These are phyloP conservation scores for Tetrastigma voinierianum DNA, from an alignment of 164 flowering plant species.

Conservation along the genomic window DNA sequence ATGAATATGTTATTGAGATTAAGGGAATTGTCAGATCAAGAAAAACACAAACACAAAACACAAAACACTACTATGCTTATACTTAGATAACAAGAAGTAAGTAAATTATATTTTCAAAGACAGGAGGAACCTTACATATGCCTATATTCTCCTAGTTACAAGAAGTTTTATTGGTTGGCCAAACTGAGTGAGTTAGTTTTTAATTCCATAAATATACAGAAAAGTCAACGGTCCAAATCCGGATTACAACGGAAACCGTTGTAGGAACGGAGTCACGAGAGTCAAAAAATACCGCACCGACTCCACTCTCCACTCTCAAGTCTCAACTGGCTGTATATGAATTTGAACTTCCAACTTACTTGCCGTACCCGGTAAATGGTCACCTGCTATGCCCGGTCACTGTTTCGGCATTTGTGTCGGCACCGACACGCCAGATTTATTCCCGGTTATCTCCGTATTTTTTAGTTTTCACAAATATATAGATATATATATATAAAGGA, in stretches of 20 bases:
- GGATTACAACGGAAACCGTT: constrained; percentile 13
- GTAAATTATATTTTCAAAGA: no score
- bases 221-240: constrained; percentile 12
- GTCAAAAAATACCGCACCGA: constrained; percentile 29
- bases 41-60: no score
- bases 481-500: no score
- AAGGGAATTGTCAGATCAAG: no score
- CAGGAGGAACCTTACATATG: no score
- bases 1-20: no score
- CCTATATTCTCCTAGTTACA: no score
- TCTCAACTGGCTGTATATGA: neutral
- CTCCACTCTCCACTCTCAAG: constrained; percentile 7
- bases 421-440: constrained; percentile 39
- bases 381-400: constrained; percentile 23
- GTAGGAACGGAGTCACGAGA: constrained; percentile 10
- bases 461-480: neutral
- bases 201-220: neutral
- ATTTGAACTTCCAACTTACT: constrained; percentile 4
- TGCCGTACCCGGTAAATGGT: constrained; percentile 8
- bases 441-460: constrained; percentile 17
- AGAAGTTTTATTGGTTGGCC: no score
- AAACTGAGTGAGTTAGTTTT: neutral
- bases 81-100: no score
- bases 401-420: constrained; percentile 34
- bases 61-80: no score